These are phyloP conservation scores for Penicillium salamii DNA, from an alignment of 495 filamentous ascomycete genomes.

Conservation along the genomic window DNA sequence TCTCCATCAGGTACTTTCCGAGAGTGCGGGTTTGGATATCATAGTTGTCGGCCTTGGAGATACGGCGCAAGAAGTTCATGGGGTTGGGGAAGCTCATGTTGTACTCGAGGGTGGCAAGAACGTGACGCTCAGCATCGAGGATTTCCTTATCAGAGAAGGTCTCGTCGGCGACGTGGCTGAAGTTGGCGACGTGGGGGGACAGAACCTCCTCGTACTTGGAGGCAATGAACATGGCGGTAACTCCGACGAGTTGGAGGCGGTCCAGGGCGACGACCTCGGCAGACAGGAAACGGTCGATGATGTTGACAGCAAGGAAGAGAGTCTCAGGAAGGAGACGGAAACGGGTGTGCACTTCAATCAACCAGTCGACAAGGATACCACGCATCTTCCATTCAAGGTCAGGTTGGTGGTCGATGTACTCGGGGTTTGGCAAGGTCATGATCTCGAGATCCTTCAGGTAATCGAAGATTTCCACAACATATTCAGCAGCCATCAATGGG, in stretches of 20 bases:
- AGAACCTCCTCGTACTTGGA: constrained; percentile 98
- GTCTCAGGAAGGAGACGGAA: constrained; percentile 98
- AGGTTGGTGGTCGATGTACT: constrained; percentile 91
- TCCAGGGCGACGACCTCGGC: constrained; percentile 91
- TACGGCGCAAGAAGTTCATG: constrained; percentile 98
- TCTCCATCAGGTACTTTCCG: constrained; percentile 98
- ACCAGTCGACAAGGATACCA: constrained; percentile 95
- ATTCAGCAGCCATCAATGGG: constrained; percentile 96
- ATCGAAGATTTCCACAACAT: constrained; percentile 96
- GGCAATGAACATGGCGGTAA: constrained; percentile 98
- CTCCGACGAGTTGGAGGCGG: constrained; percentile 91
- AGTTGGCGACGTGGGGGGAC: constrained; percentile 94
- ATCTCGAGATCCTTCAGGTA: constrained; percentile 87
- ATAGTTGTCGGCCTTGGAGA: constrained; percentile 98
- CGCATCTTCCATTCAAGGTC: constrained; percentile 98
- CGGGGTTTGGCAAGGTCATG: constrained; percentile 78
- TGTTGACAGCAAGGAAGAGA: constrained; percentile 93
- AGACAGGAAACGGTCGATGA: constrained; percentile 96
- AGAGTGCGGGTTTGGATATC: constrained; percentile 96
- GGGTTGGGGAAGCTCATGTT: constrained; percentile 98
- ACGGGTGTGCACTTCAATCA: constrained; percentile 95
- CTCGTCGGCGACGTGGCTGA: constrained; percentile 93
- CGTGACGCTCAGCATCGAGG: constrained; percentile 91
- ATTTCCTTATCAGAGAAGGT: constrained; percentile 96
- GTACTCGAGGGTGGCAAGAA: constrained; percentile 86